phyloP scores from a whole-genome alignment of 352 stramenopile genomes.

The Pythium monospermum region DNA sequence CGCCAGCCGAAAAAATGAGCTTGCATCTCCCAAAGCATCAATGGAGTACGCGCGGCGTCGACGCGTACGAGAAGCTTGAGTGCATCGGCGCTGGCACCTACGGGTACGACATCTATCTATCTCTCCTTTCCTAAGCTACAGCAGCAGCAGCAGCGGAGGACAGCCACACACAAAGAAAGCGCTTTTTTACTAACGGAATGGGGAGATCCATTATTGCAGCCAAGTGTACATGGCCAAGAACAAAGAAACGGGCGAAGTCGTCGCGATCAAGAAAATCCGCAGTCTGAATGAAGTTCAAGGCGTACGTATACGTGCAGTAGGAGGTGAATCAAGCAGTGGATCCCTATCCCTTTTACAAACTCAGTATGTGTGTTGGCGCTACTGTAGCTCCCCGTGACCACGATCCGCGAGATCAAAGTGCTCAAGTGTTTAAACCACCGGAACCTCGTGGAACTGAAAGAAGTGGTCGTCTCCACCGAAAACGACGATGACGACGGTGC shows the following conservation, averaged over 20 bases:
- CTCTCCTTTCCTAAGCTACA: neutral
- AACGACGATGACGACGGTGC: conserved; percentile 80
- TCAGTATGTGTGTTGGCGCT: neutral
- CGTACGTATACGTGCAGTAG: conserved; percentile 31
- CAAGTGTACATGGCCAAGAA: conserved; percentile 89
- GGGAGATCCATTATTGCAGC: conserved; percentile 31
- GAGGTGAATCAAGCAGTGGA: too few species aligned
- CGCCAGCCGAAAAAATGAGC: conserved; percentile 41
- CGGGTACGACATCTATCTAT: conserved; percentile 31
- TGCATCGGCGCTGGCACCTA: conserved; percentile 89
- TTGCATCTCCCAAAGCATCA: conserved; percentile 81
- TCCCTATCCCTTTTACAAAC: too few species aligned
- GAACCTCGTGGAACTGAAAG: conserved; percentile 95
- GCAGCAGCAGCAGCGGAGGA: too few species aligned
- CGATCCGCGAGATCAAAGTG: conserved; percentile 98
- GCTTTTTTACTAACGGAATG: too few species aligned
- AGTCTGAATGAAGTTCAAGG: conserved; percentile 88
- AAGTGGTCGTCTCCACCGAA: conserved; percentile 91
- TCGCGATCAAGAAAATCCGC: conserved; percentile 90
- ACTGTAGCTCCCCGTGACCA: conserved; percentile 90
- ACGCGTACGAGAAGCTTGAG: conserved; percentile 87
- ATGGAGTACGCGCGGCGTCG: conserved; percentile 78
- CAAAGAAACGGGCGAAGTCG: conserved; percentile 75
- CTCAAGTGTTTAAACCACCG: conserved; percentile 94
- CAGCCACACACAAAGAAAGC: too few species aligned